Percentiles rank a stretch among this genome's conserved stretches.
Evolutionary conservation across 23 red algal species (phyloP).

Genomic region (Pyropia haitanensis): DNA sequence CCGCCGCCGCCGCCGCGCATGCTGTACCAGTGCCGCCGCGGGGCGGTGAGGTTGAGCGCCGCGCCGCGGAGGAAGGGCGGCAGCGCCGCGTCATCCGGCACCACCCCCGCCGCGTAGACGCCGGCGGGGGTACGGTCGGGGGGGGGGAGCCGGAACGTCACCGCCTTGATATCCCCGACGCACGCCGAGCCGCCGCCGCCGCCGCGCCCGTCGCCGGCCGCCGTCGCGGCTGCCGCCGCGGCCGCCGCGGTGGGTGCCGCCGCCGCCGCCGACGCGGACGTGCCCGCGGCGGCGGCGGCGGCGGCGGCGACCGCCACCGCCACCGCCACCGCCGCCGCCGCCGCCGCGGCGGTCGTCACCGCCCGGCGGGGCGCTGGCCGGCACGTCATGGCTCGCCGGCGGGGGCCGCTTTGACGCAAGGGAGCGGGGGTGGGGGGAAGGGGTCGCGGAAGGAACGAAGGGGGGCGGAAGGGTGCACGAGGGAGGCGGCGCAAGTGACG

Average conservation of each 20-base stretch:
- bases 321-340: not conserved
- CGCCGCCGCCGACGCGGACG: not conserved
- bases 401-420: not conserved
- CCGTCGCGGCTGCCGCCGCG: too few species aligned
- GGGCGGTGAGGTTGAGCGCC: too few species aligned
- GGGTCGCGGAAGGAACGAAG: not conserved
- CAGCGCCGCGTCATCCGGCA: too few species aligned
- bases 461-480: not conserved
- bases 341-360: not conserved
- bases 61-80: too few species aligned
- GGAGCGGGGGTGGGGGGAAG: not conserved
- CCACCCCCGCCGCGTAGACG: too few species aligned
- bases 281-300: not conserved
- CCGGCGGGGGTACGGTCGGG: too few species aligned
- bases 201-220: too few species aligned
- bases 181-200: too few species aligned
- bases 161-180: not conserved
- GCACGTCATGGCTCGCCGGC: not conserved
- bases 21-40: too few species aligned
- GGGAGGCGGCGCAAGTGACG: not conserved
- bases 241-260: not conserved
- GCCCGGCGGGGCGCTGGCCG: not conserved
- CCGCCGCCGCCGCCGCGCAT: too few species aligned
- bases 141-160: too few species aligned
- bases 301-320: not conserved